phyloP scores from a whole-genome alignment of 2,329 filamentous ascomycete species.

The Colletotrichum horii region DNA sequence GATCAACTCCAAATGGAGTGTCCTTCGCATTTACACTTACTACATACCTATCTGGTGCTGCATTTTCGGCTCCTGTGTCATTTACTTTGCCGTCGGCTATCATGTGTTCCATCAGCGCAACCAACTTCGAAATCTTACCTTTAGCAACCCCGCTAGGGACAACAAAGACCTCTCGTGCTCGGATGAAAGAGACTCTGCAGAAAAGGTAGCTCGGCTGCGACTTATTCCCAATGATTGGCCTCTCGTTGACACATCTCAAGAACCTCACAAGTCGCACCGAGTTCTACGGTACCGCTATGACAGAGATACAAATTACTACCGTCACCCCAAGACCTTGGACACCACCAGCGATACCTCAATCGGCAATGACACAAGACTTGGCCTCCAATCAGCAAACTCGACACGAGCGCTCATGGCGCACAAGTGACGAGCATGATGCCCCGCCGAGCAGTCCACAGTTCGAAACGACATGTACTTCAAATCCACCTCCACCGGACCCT shows the following conservation, averaged over 20 bases:
- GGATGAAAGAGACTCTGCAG: conserved; percentile 31
- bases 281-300: conserved; percentile 56
- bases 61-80: conserved; percentile 57
- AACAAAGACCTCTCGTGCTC: conserved; percentile 33
- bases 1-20: conserved; percentile 60
- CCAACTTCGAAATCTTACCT: conserved; percentile 56
- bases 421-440: conserved; percentile 5
- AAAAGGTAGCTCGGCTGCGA: conserved; percentile 34
- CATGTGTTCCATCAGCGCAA: conserved; percentile 65
- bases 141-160: conserved; percentile 46
- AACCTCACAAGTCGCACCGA: conserved; percentile 32
- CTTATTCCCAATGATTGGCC: background rate
- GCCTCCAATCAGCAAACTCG: conserved; percentile 1
- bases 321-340: conserved; percentile 15
- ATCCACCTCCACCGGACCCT: conserved; percentile 5
- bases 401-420: conserved; percentile 9
- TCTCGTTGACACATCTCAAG: conserved; percentile 22
- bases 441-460: conserved; percentile 20
- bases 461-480: conserved; percentile 30
- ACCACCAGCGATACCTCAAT: conserved; percentile 13
- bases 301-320: conserved; percentile 53
- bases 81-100: conserved; percentile 63
- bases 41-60: conserved; percentile 68
- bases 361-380: conserved; percentile 1
- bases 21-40: conserved; percentile 64